Evolutionary conservation across 495 filamentous ascomycete species (phyloP).

Genomic region (Hypomontagnella monticulosa): DNA sequence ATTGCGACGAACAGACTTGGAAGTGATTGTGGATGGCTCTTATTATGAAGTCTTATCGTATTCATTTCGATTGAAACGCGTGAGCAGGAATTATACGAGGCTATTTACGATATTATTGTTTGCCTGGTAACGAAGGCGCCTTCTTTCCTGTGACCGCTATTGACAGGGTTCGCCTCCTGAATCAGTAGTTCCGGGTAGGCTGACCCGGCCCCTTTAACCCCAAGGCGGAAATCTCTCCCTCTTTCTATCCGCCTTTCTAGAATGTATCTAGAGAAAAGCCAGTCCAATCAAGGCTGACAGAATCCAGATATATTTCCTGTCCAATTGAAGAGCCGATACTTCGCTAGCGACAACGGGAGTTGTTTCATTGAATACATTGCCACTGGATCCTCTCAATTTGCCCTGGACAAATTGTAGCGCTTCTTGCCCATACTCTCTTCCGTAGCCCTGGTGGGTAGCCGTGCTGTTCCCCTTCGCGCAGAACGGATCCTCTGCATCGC

Average conservation of each 20-base stretch:
- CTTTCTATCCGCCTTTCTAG: no score
- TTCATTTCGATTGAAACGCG: no score
- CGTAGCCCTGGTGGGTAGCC: conserved; percentile 67
- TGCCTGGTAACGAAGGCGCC: no score
- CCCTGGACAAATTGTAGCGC: conserved; percentile 63
- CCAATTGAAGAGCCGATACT: neutral
- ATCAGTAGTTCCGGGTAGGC: no score
- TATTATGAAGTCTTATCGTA: no score
- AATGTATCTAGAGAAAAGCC: conserved; percentile 2
- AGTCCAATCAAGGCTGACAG: conserved; percentile 4
- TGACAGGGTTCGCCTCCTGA: no score
- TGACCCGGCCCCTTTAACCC: neutral
- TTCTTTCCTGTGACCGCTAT: no score
- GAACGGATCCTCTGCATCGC: conserved; percentile 68
- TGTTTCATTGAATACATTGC: conserved; percentile 2
- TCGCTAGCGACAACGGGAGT: neutral
- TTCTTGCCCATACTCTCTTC: conserved; percentile 60
- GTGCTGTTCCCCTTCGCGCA: conserved; percentile 67
- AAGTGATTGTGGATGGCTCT: no score
- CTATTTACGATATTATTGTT: no score
- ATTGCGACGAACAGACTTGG: no score
- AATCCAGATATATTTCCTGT: neutral
- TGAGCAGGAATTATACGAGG: no score
- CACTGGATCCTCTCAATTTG: conserved; percentile 47
- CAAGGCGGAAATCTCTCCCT: neutral